Evolutionary conservation across 2,329 filamentous ascomycete genomes (phyloP), one percentile per base, ranked within the genome.

Genomic region (Zasmidium citrigriseum): DNA sequence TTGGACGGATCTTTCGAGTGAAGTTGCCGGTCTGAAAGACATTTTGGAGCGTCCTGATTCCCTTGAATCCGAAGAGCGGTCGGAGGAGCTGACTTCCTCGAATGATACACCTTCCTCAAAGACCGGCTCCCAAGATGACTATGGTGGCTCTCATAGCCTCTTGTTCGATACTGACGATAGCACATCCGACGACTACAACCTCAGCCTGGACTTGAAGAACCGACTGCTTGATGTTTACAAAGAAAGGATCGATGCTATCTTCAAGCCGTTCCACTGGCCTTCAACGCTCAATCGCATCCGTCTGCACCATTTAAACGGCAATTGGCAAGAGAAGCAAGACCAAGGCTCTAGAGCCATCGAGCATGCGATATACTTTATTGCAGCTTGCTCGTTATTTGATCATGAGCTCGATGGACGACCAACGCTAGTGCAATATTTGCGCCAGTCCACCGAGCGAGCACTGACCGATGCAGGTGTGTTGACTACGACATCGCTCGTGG

Each of bases 231-330:
- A 44, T 10, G 51, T 56, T 4, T 61, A 55, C 46, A 18, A 48
- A 7, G 21, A 57, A 16, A 52, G 59, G 16, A 55, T 61, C 23
- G 59, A 61, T 23, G 9, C 46, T 21, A 47, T 58, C 10, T 58
- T 61, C 59, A 58, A 58, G 44, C 46, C 52, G 3, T 25, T 61
- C 2, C 59, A 61, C 44, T 61, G 55, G 59, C 59, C 59, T 1
- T 46, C 55, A 18, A 57, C 52, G 2, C n/a, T 25, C 18, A 9
- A 12, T 10, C 2, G 18, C 2, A 59, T 56, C 34, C 16, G 14
- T 9, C 34, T 16, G 34, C 34, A 41, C 14, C n/a, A n/a, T n/a
- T n/a, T n/a, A n/a, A n/a, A n/a, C n/a, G n/a, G n/a, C n/a, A 12
- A 18, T 25, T 14, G 41, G 16, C 16, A 20, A 18, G 18, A 44